Evolutionary conservation across 108 stramenopile genomes (phyloP).

Genomic region (Discostella pseudostelligera): DNA sequence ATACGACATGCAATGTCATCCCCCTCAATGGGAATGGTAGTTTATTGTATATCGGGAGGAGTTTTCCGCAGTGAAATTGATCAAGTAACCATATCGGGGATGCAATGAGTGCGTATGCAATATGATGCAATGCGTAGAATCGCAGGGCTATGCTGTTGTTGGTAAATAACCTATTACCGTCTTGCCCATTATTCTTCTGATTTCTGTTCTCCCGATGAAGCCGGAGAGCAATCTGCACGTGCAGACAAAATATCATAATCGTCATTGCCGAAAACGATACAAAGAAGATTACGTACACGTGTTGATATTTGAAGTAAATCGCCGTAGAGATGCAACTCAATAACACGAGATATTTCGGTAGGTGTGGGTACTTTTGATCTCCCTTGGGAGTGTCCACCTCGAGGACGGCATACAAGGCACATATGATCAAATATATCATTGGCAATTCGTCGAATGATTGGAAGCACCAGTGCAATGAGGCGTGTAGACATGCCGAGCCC

Average conservation of each 20-base stretch:
- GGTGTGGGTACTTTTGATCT: conserved; percentile 22
- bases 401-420: conserved; percentile 3
- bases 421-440: conserved; percentile 38
- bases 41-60: conserved; percentile 10
- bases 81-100: conserved; percentile 37
- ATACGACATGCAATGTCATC: conserved; percentile 42
- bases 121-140: conserved; percentile 11
- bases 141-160: conserved; percentile 8
- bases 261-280: conserved; percentile 5
- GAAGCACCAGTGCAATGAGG: conserved; percentile 38
- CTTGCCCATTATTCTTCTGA: background rate
- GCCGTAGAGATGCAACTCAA: conserved; percentile 26
- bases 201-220: background rate
- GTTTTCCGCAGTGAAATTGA: conserved; percentile 24
- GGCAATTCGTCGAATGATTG: conserved; percentile 44
- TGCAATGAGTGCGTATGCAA: conserved; percentile 20
- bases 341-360: conserved; percentile 9
- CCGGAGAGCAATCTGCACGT: conserved; percentile 1
- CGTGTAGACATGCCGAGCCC: conserved; percentile 44
- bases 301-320: conserved; percentile 41
- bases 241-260: conserved; percentile 2
- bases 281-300: conserved; percentile 39
- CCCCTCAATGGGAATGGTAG: conserved; percentile 23
- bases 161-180: background rate
- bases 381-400: conserved; percentile 23